A percentile compares a stretch with the other conserved stretches of the same genome.
These are phyloP conservation scores for Serendipita sp. DNA, from an alignment of 768 basidiomycete genomes.

Conservation along the genomic window DNA sequence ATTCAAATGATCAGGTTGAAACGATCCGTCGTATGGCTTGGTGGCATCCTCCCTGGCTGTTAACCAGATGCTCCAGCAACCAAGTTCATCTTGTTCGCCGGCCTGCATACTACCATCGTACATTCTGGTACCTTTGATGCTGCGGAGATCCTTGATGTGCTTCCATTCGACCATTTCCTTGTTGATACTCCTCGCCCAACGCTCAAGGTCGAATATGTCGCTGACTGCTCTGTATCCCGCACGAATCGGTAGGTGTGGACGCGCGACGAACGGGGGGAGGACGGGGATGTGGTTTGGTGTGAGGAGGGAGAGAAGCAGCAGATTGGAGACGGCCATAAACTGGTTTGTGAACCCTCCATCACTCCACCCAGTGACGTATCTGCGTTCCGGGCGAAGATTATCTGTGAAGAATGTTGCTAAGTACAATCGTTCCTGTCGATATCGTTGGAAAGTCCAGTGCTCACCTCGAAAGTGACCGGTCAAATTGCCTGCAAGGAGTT, in stretches of 20 bases:
- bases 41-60: not conserved
- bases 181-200: conserved; percentile 29
- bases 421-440: not conserved
- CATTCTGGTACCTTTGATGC: conserved; percentile 1
- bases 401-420: conserved; percentile 26
- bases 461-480: not conserved
- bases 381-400: conserved; percentile 41
- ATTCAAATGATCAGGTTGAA: not conserved
- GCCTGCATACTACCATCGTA: conserved; percentile 7
- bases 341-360: conserved; percentile 58
- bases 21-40: not conserved
- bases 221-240: conserved; percentile 37
- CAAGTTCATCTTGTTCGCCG: conserved; percentile 20
- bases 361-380: conserved; percentile 61
- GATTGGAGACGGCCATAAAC: conserved; percentile 23
- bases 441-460: not conserved
- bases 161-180: conserved; percentile 46
- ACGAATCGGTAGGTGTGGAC: conserved; percentile 36
- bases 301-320: conserved; percentile 43
- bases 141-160: conserved; percentile 35
- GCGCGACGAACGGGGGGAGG: conserved; percentile 36
- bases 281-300: conserved; percentile 42
- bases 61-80: conserved; percentile 29
- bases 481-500: not conserved
- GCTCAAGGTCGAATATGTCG: conserved; percentile 43